Base-by-base conservation (phyloP, 1,284 basidiomycete genomes). In the Irpex sp. region DNA sequence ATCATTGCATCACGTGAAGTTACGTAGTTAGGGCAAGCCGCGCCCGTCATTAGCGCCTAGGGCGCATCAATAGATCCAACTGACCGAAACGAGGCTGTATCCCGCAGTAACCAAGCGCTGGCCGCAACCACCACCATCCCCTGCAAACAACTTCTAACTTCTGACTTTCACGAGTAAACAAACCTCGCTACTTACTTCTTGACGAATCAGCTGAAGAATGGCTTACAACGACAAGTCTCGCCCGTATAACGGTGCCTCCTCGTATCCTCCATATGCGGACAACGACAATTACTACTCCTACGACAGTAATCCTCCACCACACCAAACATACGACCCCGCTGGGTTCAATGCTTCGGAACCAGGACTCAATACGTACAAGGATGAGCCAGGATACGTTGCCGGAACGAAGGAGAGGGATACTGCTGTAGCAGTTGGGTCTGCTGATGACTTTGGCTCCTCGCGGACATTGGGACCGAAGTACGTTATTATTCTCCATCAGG, bases 271-370 rank as follows among this genome's bases (percentile, higher is more conserved):
- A 31, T 74, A 78, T 65, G 65, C 72, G 31, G 76, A 81, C 60
- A 63, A 74, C 55, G 76, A 59, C 13, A 56, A 65, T 13, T 84
- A 79, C 70, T 81, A 84, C 71, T 76, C 84, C 15, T 87, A 88
- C 70, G 72, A 76, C 59, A 72, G 71, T 26, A 55, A 55, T 21
- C 68, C 72, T 51, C 70, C 79, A 65, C 79, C 81, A 7, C 81
- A 87, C 65, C 77, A 79, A 35, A 76, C 81, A 0, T 86, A 76
- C 62, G 74, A 75, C 51, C 75, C 74, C 56, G 70, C 69, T 21
- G 72, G 69, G 5, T 74, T 73, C 66, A 68, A 61, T 1, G 66
- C 83, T 63, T 81, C 82, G 59, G 79, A 82, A 57, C 76, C 73
- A 57, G 77, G 72, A 8, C 62, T 57, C 61, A 78, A 43, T 50